A percentile compares a stretch with the other conserved stretches of the same genome.
These are phyloP conservation scores for Xylaria sp. DNA, from an alignment of 2,329 filamentous ascomycete genomes.

Conservation along the genomic window DNA sequence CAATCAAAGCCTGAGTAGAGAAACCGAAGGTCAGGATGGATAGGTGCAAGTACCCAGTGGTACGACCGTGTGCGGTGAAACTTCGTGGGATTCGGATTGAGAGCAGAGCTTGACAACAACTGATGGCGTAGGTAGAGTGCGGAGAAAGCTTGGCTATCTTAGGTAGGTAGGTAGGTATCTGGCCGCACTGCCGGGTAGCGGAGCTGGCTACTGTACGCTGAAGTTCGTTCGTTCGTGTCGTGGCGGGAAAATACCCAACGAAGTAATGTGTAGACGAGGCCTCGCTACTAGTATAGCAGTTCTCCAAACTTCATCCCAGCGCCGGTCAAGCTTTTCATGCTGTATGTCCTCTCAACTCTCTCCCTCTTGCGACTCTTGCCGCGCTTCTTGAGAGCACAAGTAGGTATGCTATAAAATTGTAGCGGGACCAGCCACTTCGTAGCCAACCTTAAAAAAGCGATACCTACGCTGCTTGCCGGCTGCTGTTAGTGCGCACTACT, in stretches of 20 bases:
- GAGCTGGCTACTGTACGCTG: background rate
- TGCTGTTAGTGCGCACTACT: constrained; percentile 4
- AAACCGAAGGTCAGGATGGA: constrained; percentile 2
- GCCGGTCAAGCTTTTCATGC: background rate
- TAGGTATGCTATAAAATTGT: background rate
- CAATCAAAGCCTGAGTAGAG: constrained; percentile 23
- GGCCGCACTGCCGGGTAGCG: background rate
- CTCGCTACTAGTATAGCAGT: background rate
- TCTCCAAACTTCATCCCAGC: background rate
- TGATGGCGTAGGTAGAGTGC: constrained; percentile 16
- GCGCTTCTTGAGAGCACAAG: background rate
- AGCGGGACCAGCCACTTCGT: constrained; percentile 4
- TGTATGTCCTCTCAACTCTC: background rate
- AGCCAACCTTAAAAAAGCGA: background rate
- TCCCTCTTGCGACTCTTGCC: background rate
- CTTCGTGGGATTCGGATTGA: constrained; percentile 18
- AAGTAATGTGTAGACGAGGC: background rate
- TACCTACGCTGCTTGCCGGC: too few species aligned
- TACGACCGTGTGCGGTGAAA: constrained; percentile 13
- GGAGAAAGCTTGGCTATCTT: constrained; percentile 8
- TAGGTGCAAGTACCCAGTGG: constrained; percentile 19
- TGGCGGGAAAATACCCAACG: background rate
- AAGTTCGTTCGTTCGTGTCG: background rate
- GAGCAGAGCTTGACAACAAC: background rate
- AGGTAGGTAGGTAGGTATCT: background rate